Evolutionary conservation across 345 rosid species (phyloP).

Genomic region (Eucalyptus sideroxylon): DNA sequence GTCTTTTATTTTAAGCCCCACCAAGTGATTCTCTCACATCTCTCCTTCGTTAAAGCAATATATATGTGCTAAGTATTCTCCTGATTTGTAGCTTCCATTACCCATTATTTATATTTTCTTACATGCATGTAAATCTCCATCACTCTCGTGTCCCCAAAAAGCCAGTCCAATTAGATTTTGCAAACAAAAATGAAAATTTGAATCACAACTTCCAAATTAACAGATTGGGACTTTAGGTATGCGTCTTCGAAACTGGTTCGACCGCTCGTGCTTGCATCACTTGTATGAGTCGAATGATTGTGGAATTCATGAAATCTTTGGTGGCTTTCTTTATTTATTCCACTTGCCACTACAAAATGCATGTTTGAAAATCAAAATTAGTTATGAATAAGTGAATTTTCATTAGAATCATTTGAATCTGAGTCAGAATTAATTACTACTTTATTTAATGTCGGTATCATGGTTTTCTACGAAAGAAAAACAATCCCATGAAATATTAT

Average conservation of each 20-base stretch:
- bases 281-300: background rate
- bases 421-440: background rate
- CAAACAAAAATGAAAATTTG: background rate
- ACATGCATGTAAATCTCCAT: background rate
- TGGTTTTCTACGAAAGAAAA: background rate
- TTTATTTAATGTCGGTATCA: background rate
- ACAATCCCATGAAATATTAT: background rate
- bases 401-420: background rate
- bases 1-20: too few relatives aligned
- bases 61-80: background rate
- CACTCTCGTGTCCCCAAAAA: background rate
- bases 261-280: constrained; percentile 4
- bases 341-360: background rate
- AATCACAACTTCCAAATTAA: background rate
- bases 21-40: too few relatives aligned
- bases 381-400: background rate
- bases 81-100: background rate
- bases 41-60: too few relatives aligned
- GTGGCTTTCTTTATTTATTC: background rate
- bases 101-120: background rate
- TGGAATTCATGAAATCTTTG: background rate
- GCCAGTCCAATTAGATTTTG: background rate
- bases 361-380: background rate
- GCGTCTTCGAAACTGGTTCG: constrained; percentile 20
- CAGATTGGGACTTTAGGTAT: constrained; percentile 35